Evolutionary conservation across 2,329 filamentous ascomycete species (phyloP), one percentile per base, ranked within the genome.

Genomic region (Zymoseptoria crescenta): DNA sequence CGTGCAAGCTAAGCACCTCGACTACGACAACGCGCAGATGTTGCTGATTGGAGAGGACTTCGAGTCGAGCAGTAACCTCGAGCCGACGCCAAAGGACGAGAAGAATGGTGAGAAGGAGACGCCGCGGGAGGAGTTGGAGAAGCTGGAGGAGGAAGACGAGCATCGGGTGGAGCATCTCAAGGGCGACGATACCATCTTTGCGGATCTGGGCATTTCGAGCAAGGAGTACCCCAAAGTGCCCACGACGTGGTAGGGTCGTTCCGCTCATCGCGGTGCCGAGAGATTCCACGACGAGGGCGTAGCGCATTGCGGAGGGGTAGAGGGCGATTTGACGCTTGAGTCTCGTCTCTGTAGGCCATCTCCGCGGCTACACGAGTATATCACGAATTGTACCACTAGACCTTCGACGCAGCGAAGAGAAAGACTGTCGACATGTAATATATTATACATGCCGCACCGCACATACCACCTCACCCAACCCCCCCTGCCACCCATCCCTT

Each of bases 1-100:
- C 0, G 79, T 89, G 0, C 79, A 86, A 64, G 88, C 91, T 0
- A 83, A 87, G 59, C 66, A 69, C 56, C 59, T 62, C 2, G 81
- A 93, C 66, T 90, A 89, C 69, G 80, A 80, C 35, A 88, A 89
- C 64, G 83, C 87, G 0, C 89, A 96, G 69, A 81, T 96, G 56
- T 75, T 96, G 8, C 79, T 96, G 58, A 86, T 96, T 51, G 91
- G 91, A 6, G 85, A 90, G 67, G 81, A 81, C 0, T 76, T 74
- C 24, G 78, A 82, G 0, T 81, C 82, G 2, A 76, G 79, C 3
- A 83, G 82, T 60, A 85, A 84, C 0, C 75, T 83, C 0, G 79
- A 85, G 66, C 76, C 81, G 27, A 78, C 79, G 3, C 76, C 79
- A 21, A 85, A 86, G 63, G 75, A 83, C 51, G 77, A 86, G 67